These are phyloP conservation scores for Trifolium fragiferum DNA, from an alignment of 306 rosid genomes.

Conservation along the genomic window DNA sequence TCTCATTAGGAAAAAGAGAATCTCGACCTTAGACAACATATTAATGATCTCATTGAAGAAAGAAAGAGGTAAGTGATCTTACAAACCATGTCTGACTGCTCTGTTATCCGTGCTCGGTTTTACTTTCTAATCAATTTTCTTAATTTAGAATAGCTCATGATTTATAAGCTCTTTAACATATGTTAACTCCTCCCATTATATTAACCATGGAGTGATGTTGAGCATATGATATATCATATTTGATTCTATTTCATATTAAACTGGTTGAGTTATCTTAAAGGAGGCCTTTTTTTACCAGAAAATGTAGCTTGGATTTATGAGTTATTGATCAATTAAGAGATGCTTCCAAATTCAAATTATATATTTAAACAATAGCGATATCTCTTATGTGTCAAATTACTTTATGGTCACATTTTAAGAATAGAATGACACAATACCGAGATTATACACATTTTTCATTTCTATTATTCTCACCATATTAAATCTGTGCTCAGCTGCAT, in stretches of 20 bases:
- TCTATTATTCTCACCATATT: conserved; percentile 32
- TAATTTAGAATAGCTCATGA: conserved; percentile 35
- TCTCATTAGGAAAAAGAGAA: conserved; percentile 73
- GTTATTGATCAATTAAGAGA: conserved; percentile 15
- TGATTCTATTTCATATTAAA: conserved; percentile 4
- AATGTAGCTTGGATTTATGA: neutral
- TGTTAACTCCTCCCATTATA: conserved; percentile 2
- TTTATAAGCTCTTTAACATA: conserved; percentile 22
- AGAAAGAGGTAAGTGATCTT: conserved; percentile 70
- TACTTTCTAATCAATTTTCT: conserved; percentile 26
- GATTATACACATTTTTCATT: conserved; percentile 10
- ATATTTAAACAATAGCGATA: neutral
- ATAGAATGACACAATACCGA: conserved; percentile 4
- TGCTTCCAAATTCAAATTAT: too few species aligned
- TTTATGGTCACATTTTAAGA: conserved; percentile 2
- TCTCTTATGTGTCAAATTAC: neutral
- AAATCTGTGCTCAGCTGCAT: conserved; percentile 60
- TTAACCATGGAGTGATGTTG: neutral
- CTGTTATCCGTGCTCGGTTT: conserved; percentile 24
- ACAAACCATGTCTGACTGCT: conserved; percentile 14
- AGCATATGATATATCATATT: neutral
- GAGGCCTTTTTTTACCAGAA: neutral
- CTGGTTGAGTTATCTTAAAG: neutral
- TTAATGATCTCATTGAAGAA: conserved; percentile 70
- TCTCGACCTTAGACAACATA: conserved; percentile 58